A percentile compares a stretch with the other conserved stretches of the same genome.
Evolutionary conservation across 2,329 filamentous ascomycete species (phyloP).

Genomic region (Colletotrichum paranaense): DNA sequence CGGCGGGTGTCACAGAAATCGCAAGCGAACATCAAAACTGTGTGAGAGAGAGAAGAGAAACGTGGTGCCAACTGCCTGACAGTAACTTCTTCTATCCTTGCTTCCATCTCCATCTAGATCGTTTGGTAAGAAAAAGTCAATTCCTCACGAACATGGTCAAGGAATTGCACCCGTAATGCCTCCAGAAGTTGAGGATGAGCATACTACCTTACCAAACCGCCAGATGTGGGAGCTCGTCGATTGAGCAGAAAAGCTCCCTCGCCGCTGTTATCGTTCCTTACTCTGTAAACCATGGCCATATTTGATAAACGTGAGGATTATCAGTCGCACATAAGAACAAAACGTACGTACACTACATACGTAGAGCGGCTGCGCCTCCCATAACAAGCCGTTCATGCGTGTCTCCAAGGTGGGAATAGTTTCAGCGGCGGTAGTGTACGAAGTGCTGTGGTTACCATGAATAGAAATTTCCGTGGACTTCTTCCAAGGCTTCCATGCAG

Average conservation of each 20-base stretch:
- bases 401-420: slow-evolving; percentile 9
- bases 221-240: background rate
- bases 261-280: background rate
- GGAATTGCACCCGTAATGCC: too few relatives aligned
- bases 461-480: slow-evolving; percentile 12
- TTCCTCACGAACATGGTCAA: background rate
- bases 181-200: too few relatives aligned
- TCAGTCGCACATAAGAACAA: background rate
- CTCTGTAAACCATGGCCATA: background rate
- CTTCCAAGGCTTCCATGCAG: slow-evolving; percentile 30
- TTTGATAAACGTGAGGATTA: background rate
- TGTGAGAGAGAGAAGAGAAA: background rate
- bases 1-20: background rate
- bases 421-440: background rate
- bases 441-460: background rate
- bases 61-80: background rate
- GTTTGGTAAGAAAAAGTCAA: too few relatives aligned
- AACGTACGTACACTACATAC: background rate
- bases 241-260: background rate
- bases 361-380: background rate
- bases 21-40: background rate
- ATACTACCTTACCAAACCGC: too few relatives aligned
- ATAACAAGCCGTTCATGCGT: background rate
- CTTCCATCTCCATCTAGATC: background rate
- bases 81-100: background rate